These are phyloP conservation scores for Trichophyton equinum DNA, from an alignment of 2,329 filamentous ascomycete species.

Conservation along the genomic window DNA sequence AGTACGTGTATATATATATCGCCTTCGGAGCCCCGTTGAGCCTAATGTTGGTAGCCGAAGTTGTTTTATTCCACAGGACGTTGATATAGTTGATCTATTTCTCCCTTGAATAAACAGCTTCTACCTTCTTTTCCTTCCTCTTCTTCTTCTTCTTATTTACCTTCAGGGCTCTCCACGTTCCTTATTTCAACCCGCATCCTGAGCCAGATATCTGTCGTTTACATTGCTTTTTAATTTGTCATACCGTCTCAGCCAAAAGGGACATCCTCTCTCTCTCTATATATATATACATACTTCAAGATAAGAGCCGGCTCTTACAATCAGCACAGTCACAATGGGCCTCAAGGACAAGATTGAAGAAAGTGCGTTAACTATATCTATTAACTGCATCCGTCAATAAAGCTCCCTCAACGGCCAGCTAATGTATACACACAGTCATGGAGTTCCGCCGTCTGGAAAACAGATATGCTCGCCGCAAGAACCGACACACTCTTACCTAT, in stretches of 20 bases:
- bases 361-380: slow-evolving; percentile 27
- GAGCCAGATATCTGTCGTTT: background rate
- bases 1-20: background rate
- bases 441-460: slow-evolving; percentile 93
- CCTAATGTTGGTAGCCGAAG: background rate
- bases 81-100: slow-evolving; percentile 1
- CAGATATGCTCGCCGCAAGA: slow-evolving; percentile 82
- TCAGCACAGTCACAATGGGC: slow-evolving; percentile 27
- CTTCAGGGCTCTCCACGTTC: background rate
- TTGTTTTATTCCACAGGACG: background rate
- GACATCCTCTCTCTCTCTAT: background rate
- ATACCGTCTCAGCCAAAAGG: background rate
- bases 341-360: slow-evolving; percentile 40
- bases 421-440: slow-evolving; percentile 40
- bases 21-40: background rate
- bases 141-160: too few relatives aligned
- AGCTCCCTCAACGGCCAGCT: slow-evolving; percentile 22
- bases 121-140: background rate
- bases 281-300: background rate
- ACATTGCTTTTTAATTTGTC: background rate
- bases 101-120: background rate
- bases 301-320: background rate
- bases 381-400: background rate
- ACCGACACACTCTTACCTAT: slow-evolving; percentile 78
- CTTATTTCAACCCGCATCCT: background rate